Evolutionary conservation across 139 green algal species (phyloP).

Genomic region (Haematococcus lacustris): DNA sequence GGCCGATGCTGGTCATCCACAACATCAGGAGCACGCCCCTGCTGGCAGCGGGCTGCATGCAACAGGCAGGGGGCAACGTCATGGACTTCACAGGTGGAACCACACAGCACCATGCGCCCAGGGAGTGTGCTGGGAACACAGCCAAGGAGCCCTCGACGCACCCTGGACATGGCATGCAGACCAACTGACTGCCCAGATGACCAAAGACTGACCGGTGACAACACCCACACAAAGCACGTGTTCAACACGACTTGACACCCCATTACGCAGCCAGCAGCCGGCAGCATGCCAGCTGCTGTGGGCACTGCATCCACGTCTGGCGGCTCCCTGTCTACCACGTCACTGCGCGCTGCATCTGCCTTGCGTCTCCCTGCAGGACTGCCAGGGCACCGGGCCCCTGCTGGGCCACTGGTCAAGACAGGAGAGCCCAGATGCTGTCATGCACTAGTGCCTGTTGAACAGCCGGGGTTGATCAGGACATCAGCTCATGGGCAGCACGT

Average conservation of each 20-base stretch:
- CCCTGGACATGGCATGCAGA: neutral
- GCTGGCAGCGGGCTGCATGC: conserved; percentile 31
- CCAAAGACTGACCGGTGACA: neutral
- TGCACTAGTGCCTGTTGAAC: too few relatives aligned
- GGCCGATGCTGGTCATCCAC: conserved; percentile 60
- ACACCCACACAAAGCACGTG: neutral
- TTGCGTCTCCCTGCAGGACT: neutral
- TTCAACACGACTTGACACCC: too few relatives aligned
- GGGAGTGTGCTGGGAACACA: neutral
- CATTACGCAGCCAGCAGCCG: too few relatives aligned
- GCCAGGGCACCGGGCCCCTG: neutral
- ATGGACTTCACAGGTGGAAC: neutral
- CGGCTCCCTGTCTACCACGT: too few relatives aligned
- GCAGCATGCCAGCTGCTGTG: too few relatives aligned
- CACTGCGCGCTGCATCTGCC: too few relatives aligned
- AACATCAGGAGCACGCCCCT: conserved; percentile 55
- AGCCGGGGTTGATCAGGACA: too few relatives aligned
- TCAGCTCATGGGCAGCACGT: too few relatives aligned
- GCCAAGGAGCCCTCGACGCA: neutral
- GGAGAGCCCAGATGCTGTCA: too few relatives aligned
- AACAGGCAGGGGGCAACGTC: neutral
- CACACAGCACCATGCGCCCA: neutral
- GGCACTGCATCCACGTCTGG: too few relatives aligned
- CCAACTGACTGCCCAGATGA: neutral
- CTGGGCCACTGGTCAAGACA: too few relatives aligned